Base-by-base conservation (phyloP, 2,329 filamentous ascomycete species). In the Rhexocercosporidium sp. region DNA sequence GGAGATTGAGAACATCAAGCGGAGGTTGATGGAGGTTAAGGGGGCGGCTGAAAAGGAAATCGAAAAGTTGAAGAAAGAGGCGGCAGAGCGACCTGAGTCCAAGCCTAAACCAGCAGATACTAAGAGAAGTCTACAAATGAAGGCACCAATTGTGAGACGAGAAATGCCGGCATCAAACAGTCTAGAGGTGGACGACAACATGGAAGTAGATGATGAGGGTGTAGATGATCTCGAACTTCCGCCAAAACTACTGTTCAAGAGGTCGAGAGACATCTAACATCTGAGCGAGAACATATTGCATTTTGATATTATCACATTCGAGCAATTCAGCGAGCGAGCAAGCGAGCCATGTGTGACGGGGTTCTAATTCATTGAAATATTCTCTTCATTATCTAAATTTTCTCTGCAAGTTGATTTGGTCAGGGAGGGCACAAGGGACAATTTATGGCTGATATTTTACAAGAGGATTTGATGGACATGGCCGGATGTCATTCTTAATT, bases 1-100 rank as follows among this genome's bases (percentile, higher is more conserved):
- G 20, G 93, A 97, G 78, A 85, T 97, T 46, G 82, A 84, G 29
- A 90, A 88, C 56, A 90, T 94, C 62, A 75, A 75, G 59, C 53
- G 47, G 46, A 72, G 70, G 25, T 57, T 76, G 5, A 49, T 41
- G 0, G 85, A 90, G 64, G 88, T 93, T 0, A 82, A 89, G 60
- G 85, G 86, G 37, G 80, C 44, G 7, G 74, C 75, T 0, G 68
- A 70, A 46, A 74, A 72, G 63, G 73, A 77, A 53, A 61, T 75
- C 8, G 39, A 59, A 31, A 65, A 65, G 9, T 53, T 57, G 54
- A 41, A 57, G 34, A 57, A 41, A 41, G 34, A 57, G 31, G 54
- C 41, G 34, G 54, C 37, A 39, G 54, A 57, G 31, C 20, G 31
- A 39, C 34, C 31, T 9, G 25, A 39, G 31, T 9, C 57, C 20